A percentile compares a stretch with the other conserved stretches of the same genome.
phyloP scores from a whole-genome alignment of 331 rosid species.

The Phaseolus coccineus region DNA sequence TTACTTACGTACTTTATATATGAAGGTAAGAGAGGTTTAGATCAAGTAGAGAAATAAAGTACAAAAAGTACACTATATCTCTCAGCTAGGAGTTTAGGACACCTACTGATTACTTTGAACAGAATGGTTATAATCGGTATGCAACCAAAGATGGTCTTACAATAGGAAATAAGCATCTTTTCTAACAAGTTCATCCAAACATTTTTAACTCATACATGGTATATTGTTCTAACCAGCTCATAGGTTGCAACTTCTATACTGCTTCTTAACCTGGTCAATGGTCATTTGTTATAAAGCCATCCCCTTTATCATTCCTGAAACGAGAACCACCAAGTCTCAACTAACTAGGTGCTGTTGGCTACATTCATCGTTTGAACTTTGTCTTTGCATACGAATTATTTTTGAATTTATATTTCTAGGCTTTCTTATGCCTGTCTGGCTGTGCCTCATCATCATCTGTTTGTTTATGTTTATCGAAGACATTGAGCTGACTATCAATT shows the following conservation, averaged over 20 bases:
- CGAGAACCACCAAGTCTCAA: background rate
- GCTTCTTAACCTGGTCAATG: background rate
- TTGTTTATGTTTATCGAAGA: background rate
- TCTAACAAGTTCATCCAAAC: background rate
- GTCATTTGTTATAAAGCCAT: background rate
- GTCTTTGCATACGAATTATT: background rate
- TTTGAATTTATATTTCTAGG: background rate
- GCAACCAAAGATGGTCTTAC: too few relatives aligned
- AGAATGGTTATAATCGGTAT: too few relatives aligned
- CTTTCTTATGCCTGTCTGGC: background rate
- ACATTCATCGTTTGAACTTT: background rate
- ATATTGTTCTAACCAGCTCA: conserved; percentile 1
- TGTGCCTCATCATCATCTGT: background rate
- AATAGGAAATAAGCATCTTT: too few relatives aligned
- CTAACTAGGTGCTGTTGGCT: background rate
- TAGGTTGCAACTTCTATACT: background rate
- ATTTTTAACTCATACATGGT: background rate
- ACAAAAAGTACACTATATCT: too few relatives aligned
- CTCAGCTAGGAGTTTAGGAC: too few relatives aligned
- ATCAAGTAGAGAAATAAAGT: too few relatives aligned
- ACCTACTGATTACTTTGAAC: too few relatives aligned
- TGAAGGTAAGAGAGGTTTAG: too few relatives aligned
- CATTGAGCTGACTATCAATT: background rate
- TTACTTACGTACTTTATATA: too few relatives aligned
- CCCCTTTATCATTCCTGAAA: background rate